A percentile compares a stretch with the other conserved stretches of the same genome.
These are phyloP conservation scores for Arthrobotrys pseudoclavata DNA, from an alignment of 2,329 filamentous ascomycete species.

Conservation along the genomic window DNA sequence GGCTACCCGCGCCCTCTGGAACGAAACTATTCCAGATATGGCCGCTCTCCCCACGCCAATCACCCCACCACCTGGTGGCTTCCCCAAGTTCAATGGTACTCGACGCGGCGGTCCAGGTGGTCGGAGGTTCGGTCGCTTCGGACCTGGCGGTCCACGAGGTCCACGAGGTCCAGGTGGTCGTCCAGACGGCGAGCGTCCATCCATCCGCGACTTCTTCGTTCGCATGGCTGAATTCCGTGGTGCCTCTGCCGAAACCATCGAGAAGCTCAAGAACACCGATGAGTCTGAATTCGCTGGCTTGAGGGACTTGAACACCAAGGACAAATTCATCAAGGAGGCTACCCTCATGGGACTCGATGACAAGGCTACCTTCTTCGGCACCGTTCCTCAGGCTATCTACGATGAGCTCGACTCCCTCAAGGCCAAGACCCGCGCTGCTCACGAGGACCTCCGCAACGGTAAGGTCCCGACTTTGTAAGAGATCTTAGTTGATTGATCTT, in stretches of 20 bases:
- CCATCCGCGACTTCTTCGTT: conserved; percentile 35
- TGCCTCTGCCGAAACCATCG: conserved; percentile 28
- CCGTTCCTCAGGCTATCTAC: conserved; percentile 32
- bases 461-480: conserved; percentile 48
- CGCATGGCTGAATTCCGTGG: conserved; percentile 26
- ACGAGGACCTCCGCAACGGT: conserved; percentile 27
- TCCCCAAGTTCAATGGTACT: conserved; percentile 26
- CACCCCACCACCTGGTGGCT: conserved; percentile 5
- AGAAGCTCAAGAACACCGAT: conserved; percentile 30
- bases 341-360: conserved; percentile 21
- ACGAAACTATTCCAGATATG: conserved; percentile 57
- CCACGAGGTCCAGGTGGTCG: conserved; percentile 23
- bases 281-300: conserved; percentile 32
- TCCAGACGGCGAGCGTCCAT: conserved; percentile 9
- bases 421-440: conserved; percentile 31
- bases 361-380: conserved; percentile 20
- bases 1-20: conserved; percentile 67
- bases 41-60: conserved; percentile 11
- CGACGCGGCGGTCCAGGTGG: conserved; percentile 1
- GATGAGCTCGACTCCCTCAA: conserved; percentile 22
- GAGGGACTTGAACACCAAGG: conserved; percentile 23
- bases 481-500: conserved; percentile 27
- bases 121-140: conserved; percentile 8
- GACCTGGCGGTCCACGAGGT: conserved; percentile 14
- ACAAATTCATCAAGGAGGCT: conserved; percentile 47